phyloP scores from a whole-genome alignment of 352 stramenopile genomes.

The Pythium myriotylum region DNA sequence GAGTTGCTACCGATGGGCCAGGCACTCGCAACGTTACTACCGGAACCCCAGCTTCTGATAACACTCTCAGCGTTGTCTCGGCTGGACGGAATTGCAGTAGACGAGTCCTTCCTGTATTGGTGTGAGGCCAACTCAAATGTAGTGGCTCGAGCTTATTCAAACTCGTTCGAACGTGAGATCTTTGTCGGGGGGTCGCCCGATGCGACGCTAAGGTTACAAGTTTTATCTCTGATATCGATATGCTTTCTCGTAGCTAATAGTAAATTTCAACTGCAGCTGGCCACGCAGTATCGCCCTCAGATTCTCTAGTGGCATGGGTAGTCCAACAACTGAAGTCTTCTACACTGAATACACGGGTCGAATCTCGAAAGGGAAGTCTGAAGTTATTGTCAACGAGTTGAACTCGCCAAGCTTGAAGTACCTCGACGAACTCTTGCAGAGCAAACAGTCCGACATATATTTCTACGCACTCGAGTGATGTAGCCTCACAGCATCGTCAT shows the following conservation, averaged over 20 bases:
- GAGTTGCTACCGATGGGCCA: slow-evolving; percentile 1
- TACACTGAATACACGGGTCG: slow-evolving; percentile 72
- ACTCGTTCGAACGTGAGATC: slow-evolving; percentile 48
- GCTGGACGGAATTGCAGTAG: slow-evolving; percentile 64
- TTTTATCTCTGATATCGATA: too few relatives aligned
- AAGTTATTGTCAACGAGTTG: slow-evolving; percentile 55
- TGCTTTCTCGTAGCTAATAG: background rate
- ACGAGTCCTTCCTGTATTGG: slow-evolving; percentile 53
- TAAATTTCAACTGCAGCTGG: slow-evolving; percentile 40
- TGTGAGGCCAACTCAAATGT: slow-evolving; percentile 69
- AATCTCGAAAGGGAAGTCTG: slow-evolving; percentile 36
- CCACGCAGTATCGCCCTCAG: slow-evolving; percentile 52
- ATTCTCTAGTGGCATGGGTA: slow-evolving; percentile 36
- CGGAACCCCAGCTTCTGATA: slow-evolving; percentile 34
- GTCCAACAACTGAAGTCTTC: slow-evolving; percentile 44
- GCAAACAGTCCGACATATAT: slow-evolving; percentile 28
- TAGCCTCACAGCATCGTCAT: slow-evolving; percentile 21
- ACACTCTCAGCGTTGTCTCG: slow-evolving; percentile 47
- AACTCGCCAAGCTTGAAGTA: slow-evolving; percentile 49
- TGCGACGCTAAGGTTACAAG: slow-evolving; percentile 56
- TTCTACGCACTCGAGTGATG: slow-evolving; percentile 46
- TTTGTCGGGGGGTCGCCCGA: slow-evolving; percentile 57
- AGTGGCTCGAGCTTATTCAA: slow-evolving; percentile 46
- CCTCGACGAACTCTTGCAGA: slow-evolving; percentile 57
- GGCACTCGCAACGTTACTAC: background rate